phyloP scores from a whole-genome alignment of 1,284 basidiomycete species.

The Malassezia cuniculi region DNA sequence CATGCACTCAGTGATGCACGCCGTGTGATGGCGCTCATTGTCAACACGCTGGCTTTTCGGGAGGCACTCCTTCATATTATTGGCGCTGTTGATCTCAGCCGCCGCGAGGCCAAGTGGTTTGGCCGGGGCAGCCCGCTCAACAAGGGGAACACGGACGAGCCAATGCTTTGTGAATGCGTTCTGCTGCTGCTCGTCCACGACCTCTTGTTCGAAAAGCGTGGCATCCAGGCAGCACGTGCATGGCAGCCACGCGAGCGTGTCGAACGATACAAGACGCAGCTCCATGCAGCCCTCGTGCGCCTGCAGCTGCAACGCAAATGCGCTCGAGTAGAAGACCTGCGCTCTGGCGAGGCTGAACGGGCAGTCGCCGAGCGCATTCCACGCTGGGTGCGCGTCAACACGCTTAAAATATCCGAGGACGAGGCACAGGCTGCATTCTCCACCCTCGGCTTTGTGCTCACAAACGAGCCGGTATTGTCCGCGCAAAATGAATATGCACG shows the following conservation, averaged over 20 bases:
- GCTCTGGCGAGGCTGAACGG: constrained; percentile 20
- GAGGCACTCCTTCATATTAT: constrained; percentile 19
- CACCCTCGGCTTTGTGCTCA: no score
- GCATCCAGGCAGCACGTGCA: constrained; percentile 27
- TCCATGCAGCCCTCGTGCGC: constrained; percentile 69
- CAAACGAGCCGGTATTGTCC: constrained; percentile 21
- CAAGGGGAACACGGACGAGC: not conserved
- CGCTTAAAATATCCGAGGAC: constrained; percentile 8
- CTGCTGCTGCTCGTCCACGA: constrained; percentile 37
- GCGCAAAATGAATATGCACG: constrained; percentile 42
- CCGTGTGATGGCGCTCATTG: constrained; percentile 27
- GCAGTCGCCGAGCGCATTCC: constrained; percentile 24
- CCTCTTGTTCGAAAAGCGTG: constrained; percentile 25
- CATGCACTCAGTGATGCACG: constrained; percentile 27
- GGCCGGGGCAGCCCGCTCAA: constrained; percentile 3
- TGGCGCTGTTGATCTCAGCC: constrained; percentile 12
- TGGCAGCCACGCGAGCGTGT: constrained; percentile 33
- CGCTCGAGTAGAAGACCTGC: constrained; percentile 22
- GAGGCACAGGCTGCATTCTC: constrained; percentile 48
- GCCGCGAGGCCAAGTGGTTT: constrained; percentile 20
- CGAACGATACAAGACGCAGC: constrained; percentile 66
- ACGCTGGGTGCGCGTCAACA: constrained; percentile 38
- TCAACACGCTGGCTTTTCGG: constrained; percentile 29
- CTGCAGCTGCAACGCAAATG: constrained; percentile 55
- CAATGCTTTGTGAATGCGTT: constrained; percentile 13